Percentiles rank a stretch among this genome's conserved stretches.
These are phyloP conservation scores for Solanum sejunctum DNA, from an alignment of 257 asterid genomes.

Conservation along the genomic window DNA sequence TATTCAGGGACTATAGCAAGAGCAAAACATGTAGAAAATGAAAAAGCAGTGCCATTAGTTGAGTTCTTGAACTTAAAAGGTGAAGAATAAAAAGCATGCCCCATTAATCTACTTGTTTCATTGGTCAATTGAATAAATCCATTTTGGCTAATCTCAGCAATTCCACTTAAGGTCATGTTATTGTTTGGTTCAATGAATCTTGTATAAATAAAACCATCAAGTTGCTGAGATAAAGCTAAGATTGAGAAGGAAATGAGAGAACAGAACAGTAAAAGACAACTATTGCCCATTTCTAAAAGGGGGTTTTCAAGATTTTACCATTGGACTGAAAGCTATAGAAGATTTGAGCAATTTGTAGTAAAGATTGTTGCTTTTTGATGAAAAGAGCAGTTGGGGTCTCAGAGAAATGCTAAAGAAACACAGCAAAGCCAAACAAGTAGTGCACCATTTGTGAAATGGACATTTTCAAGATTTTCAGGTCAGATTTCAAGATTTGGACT, in stretches of 20 bases:
- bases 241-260: neutral
- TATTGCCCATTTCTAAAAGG: neutral
- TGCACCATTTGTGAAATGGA: neutral
- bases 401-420: neutral
- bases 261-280: neutral
- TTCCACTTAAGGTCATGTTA: constrained; percentile 19
- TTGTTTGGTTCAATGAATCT: neutral
- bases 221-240: neutral
- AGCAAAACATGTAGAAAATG: constrained; percentile 56
- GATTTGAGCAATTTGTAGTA: neutral
- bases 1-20: constrained; percentile 50
- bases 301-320: neutral
- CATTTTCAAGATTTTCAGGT: neutral
- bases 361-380: neutral
- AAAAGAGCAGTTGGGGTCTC: neutral
- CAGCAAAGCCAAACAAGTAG: neutral
- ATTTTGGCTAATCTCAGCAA: constrained; percentile 12
- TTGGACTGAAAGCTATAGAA: neutral
- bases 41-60: constrained; percentile 18
- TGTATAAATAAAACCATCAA: constrained; percentile 1
- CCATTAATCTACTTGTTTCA: constrained; percentile 26
- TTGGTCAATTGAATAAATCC: constrained; percentile 44
- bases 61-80: constrained; percentile 46
- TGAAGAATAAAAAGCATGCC: constrained; percentile 44
- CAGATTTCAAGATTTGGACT: neutral